Evolutionary conservation across 1,139 yeast species (phyloP).

Genomic region (Blastobotrys malaysiensis): DNA sequence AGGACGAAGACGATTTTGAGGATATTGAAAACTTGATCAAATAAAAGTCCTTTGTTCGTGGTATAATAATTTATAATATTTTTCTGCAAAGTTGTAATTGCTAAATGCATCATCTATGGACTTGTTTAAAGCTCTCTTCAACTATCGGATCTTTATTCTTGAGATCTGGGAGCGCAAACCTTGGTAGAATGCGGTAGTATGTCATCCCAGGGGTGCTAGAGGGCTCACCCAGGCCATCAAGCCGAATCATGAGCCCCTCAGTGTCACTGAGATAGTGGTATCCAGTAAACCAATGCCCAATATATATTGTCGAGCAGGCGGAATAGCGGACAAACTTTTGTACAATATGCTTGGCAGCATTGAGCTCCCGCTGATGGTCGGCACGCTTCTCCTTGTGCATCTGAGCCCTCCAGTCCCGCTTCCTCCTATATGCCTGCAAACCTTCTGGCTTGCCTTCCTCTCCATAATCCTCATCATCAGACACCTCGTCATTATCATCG

Average conservation of each 20-base stretch:
- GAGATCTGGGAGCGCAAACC: not conserved
- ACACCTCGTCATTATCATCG: not conserved
- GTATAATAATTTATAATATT: too few relatives aligned
- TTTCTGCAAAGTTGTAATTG: not conserved
- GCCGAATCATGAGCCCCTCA: not conserved
- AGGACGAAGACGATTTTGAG: constrained; percentile 30
- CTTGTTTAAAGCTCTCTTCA: not conserved
- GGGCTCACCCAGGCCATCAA: not conserved
- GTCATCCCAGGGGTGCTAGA: not conserved
- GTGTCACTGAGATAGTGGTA: not conserved
- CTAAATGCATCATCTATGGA: not conserved
- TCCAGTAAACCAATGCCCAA: not conserved
- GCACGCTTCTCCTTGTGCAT: not conserved
- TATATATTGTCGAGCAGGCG: not conserved
- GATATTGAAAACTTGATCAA: constrained; percentile 16
- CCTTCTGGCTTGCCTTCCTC: not conserved
- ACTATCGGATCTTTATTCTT: not conserved
- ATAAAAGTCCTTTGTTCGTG: not conserved
- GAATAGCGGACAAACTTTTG: not conserved
- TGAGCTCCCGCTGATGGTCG: not conserved
- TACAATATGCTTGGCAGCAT: not conserved
- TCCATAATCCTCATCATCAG: not conserved
- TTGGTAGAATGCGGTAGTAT: not conserved
- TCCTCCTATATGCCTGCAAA: not conserved
- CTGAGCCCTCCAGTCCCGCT: not conserved